phyloP scores from a whole-genome alignment of 108 stramenopile genomes.

The Epipyxis sp. region DNA sequence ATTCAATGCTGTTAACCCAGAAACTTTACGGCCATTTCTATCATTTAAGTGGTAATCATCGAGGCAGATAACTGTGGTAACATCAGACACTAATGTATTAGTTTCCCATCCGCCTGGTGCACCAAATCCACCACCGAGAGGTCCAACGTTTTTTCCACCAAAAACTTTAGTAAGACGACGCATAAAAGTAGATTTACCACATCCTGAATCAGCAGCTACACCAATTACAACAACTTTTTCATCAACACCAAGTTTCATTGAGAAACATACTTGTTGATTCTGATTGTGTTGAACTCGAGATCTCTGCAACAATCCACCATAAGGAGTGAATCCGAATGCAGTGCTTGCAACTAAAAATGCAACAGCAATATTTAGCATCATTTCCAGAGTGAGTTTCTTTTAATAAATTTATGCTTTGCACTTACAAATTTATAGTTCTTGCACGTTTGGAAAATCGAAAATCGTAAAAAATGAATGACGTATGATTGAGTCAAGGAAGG shows the following conservation, averaged over 20 bases:
- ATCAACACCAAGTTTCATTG: neutral
- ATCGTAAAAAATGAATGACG: no score
- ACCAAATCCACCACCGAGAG: conserved; percentile 80
- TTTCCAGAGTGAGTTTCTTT: no score
- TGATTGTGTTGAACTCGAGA: no score
- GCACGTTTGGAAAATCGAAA: no score
- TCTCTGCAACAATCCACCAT: no score
- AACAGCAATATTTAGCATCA: no score
- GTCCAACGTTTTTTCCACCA: conserved; percentile 86
- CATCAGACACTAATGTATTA: conserved; percentile 92
- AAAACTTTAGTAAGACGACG: conserved; percentile 91
- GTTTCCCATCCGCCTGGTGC: conserved; percentile 92
- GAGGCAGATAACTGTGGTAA: conserved; percentile 93
- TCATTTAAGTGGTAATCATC: conserved; percentile 98
- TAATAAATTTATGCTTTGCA: no score
- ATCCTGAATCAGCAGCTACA: conserved; percentile 94
- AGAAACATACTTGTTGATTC: no score
- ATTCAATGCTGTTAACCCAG: conserved; percentile 82
- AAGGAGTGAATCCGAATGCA: no score
- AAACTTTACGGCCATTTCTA: conserved; percentile 85
- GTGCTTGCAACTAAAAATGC: no score
- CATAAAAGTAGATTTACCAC: conserved; percentile 98
- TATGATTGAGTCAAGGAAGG: no score
- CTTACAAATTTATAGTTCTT: no score
- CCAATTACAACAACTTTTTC: conserved; percentile 70